Evolutionary conservation across 805 yeast genomes (phyloP), one percentile per base, ranked within the genome.

Genomic region (Dipodascus geniculatus): DNA sequence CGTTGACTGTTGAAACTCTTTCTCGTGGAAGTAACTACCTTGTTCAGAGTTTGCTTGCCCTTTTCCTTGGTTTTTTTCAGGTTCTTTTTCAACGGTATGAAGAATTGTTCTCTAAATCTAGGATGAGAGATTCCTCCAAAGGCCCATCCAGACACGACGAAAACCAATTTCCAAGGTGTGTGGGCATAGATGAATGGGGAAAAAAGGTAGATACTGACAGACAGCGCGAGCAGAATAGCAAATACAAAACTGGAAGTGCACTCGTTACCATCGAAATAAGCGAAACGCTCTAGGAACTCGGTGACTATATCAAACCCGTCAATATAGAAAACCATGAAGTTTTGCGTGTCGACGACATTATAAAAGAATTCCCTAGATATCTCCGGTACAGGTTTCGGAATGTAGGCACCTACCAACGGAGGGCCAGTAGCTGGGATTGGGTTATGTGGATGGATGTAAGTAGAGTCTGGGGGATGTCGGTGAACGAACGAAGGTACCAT

Each of bases 301-400:
- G 74, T 70, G 2, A 79, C 51, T 22, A 74, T 73, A 67, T 88
- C 91, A 74, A 82, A 87, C 0, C 73, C 68, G 11, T 70, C 65
- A 8, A 84, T 81, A 64, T 83, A 87, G 14, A 81, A 62, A 28
- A 82, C 63, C 87, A 85, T 82, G 62, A 81, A 83, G 64, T 88
- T 88, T 63, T 88, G 96, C 55, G 87, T 71, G 69, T 88, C 96
- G 1, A 95, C 86, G 61, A 86, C 71, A 64, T 88, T 88, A 54
- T 87, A 64, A 20, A 83, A 67, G 63, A 87, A 88, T 64, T 88
- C 96, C 53, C 85, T 73, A 31, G 90, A 82, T 51, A 85, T 73
- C 65, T 87, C 88, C 2, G 90, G 85, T 4, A 82, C 85, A 0
- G 95, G 93, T 56, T 78, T 79, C 2, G 88, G 86, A 2, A 75